These are phyloP conservation scores for Calocera cornea DNA, from an alignment of 768 basidiomycete genomes.

Conservation along the genomic window DNA sequence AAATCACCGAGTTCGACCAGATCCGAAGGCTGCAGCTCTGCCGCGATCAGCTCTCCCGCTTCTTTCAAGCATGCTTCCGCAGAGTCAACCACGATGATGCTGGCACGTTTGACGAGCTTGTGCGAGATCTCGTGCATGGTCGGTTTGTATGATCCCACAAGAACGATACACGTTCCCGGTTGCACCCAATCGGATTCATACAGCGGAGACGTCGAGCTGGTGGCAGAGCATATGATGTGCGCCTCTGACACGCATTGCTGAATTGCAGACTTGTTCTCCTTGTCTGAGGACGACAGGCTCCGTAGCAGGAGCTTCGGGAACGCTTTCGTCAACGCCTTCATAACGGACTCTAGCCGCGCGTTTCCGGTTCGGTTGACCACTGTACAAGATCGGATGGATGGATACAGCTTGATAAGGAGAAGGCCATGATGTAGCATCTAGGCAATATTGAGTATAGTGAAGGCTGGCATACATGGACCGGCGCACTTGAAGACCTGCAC, in stretches of 20 bases:
- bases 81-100: constrained; percentile 61
- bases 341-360: constrained; percentile 28
- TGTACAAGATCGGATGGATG: constrained; percentile 39
- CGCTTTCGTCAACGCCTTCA: neutral
- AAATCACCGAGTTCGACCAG: constrained; percentile 62
- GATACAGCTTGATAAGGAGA: constrained; percentile 45
- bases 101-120: constrained; percentile 41
- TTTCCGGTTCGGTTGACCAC: constrained; percentile 51
- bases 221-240: constrained; percentile 61
- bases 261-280: neutral
- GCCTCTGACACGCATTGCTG: constrained; percentile 31
- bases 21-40: constrained; percentile 23
- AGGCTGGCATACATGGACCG: neutral
- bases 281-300: constrained; percentile 4
- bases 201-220: constrained; percentile 53
- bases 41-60: constrained; percentile 68
- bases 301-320: constrained; percentile 1
- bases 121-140: constrained; percentile 64
- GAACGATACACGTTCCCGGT: constrained; percentile 51
- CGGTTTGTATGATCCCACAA: constrained; percentile 53
- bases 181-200: constrained; percentile 55
- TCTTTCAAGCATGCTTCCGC: constrained; percentile 53
- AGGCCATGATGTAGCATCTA: constrained; percentile 55
- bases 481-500: constrained; percentile 35
- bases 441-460: constrained; percentile 17